These are phyloP conservation scores for Yueomyces sp. DNA, from an alignment of 805 yeast species.

Conservation along the genomic window DNA sequence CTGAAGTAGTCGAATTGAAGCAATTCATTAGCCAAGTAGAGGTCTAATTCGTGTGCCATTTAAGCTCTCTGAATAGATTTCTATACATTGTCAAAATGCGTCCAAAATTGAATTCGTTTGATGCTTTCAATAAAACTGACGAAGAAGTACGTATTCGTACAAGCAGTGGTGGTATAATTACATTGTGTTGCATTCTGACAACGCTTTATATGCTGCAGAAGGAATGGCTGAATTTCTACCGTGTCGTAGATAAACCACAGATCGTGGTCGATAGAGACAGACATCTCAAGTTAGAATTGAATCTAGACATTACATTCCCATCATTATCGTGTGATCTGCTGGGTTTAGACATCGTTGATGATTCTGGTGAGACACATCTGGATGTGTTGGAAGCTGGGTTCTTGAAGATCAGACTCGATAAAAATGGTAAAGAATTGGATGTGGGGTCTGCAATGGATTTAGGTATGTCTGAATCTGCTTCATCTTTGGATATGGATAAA, in stretches of 20 bases:
- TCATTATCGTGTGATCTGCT: conserved; percentile 73
- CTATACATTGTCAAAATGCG: background rate
- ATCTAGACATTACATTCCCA: conserved; percentile 73
- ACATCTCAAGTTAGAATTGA: conserved; percentile 60
- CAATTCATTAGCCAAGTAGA: too few species aligned
- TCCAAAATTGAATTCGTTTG: conserved; percentile 39
- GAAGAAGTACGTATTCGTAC: conserved; percentile 88
- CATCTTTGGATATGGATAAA: conserved; percentile 28
- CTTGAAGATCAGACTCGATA: conserved; percentile 46
- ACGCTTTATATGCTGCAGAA: conserved; percentile 49
- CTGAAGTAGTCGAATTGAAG: too few species aligned
- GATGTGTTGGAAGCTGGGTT: conserved; percentile 63
- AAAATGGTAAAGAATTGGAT: conserved; percentile 35
- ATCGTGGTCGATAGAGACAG: conserved; percentile 79
- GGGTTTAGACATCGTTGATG: conserved; percentile 77
- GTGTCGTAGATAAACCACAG: conserved; percentile 60
- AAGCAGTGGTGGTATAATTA: conserved; percentile 79
- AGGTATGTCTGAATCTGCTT: background rate
- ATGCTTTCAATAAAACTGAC: conserved; percentile 84
- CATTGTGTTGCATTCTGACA: conserved; percentile 52
- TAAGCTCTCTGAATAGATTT: too few species aligned
- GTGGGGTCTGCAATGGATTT: conserved; percentile 20
- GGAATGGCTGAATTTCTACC: conserved; percentile 66
- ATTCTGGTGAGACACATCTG: conserved; percentile 68
- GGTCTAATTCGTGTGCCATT: too few species aligned